Conservation (phyloP, 129 eudicot species). For the Flaveria brownii region DNA sequence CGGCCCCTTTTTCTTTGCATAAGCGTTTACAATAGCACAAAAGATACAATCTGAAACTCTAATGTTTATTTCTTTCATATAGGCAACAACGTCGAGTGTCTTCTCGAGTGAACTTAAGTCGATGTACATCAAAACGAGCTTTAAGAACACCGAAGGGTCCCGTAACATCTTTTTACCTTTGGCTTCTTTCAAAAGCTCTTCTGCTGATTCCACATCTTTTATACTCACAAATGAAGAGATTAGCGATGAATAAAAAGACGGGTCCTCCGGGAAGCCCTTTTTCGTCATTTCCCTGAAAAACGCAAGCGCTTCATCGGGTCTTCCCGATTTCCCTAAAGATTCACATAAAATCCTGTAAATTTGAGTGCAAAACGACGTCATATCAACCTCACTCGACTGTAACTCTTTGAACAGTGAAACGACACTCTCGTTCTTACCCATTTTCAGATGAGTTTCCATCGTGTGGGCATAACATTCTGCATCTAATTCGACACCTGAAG, state of each 20-base stretch:
- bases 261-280: constrained; percentile 55
- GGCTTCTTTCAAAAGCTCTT: constrained; percentile 71
- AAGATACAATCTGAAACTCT: constrained; percentile 82
- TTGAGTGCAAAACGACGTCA: constrained; percentile 37
- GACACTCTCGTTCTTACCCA: constrained; percentile 49
- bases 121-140: constrained; percentile 76
- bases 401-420: constrained; percentile 57
- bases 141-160: constrained; percentile 79
- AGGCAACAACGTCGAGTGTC: constrained; percentile 54
- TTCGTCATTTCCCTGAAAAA: constrained; percentile 57
- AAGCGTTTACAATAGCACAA: constrained; percentile 84
- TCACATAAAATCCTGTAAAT: constrained; percentile 62
- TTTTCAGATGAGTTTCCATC: constrained; percentile 78
- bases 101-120: constrained; percentile 60
- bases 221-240: constrained; percentile 64
- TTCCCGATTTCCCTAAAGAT: constrained; percentile 63
- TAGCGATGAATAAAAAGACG: constrained; percentile 58
- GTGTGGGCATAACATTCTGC: constrained; percentile 55
- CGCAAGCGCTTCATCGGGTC: constrained; percentile 63
- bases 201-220: constrained; percentile 55
- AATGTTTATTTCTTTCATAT: constrained; percentile 57
- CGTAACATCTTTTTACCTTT: constrained; percentile 67
- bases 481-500: constrained; percentile 45
- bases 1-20: constrained; percentile 59
- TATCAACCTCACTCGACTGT: constrained; percentile 31